Conservation (phyloP, 306 rosid species). For the Cucurbita argyrosperma region DNA sequence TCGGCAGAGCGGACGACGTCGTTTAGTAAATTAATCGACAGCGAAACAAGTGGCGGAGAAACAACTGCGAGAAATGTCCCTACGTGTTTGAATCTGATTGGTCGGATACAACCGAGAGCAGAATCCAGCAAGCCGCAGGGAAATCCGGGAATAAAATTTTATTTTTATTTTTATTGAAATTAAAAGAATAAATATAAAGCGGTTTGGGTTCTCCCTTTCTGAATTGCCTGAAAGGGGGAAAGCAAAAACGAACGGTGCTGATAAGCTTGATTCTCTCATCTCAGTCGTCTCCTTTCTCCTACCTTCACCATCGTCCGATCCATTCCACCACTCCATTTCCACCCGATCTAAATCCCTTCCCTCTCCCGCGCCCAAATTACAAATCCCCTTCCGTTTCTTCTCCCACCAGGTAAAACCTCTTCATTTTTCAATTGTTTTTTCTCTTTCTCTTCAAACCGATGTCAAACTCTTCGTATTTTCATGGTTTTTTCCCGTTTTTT, state of each 20-base stretch:
- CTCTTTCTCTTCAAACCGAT: not conserved
- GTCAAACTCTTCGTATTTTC: not conserved
- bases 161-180: not conserved
- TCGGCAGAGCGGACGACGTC: not conserved
- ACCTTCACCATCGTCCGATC: conserved; percentile 99
- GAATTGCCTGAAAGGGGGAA: not conserved
- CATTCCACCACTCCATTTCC: conserved; percentile 27
- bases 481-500: not conserved
- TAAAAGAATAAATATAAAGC: not conserved
- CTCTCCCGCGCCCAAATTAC: conserved; percentile 68
- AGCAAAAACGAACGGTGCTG: conserved; percentile 77
- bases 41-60: not conserved
- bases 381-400: conserved; percentile 15
- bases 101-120: not conserved
- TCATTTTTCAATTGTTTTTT: not conserved
- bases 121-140: not conserved
- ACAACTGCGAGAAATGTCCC: not conserved
- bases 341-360: conserved; percentile 28
- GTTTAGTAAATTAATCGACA: not conserved
- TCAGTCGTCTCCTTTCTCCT: conserved; percentile 61
- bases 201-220: not conserved
- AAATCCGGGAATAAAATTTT: not conserved
- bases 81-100: not conserved
- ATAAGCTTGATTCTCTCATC: conserved; percentile 55
- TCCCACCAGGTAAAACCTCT: conserved; percentile 12